A percentile compares a stretch with the other conserved stretches of the same genome.
These are phyloP conservation scores for Poronia punctata DNA, from an alignment of 495 filamentous ascomycete genomes.

Conservation along the genomic window DNA sequence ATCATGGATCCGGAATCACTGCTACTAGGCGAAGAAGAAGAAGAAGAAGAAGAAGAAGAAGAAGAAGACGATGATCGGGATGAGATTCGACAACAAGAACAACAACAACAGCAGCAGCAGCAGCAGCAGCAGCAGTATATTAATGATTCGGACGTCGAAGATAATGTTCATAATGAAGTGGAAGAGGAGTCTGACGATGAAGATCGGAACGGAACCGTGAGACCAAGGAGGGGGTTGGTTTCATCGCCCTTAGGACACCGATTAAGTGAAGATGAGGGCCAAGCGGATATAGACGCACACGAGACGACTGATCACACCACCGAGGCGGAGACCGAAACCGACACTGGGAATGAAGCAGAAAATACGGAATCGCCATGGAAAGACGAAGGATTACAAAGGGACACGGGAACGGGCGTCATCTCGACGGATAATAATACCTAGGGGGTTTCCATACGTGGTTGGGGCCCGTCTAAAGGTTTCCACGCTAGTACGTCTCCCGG, in stretches of 20 bases:
- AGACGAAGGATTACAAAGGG: constrained; percentile 10
- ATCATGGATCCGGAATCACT: constrained; percentile 35
- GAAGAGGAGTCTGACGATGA: constrained; percentile 12
- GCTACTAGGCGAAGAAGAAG: constrained; percentile 15
- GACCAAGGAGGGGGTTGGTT: constrained; percentile 11
- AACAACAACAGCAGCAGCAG: constrained; percentile 1
- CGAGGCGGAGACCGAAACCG: too few species aligned
- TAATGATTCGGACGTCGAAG: constrained; percentile 23
- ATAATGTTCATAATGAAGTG: constrained; percentile 4
- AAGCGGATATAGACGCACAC: constrained; percentile 1
- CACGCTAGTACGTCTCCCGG: too few species aligned
- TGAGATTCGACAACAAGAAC: background rate
- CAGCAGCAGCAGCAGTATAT: too few species aligned
- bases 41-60: constrained; percentile 4
- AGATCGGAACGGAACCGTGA: constrained; percentile 17
- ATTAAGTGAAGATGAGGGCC: constrained; percentile 3
- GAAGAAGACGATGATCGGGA: background rate
- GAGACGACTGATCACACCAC: too few species aligned
- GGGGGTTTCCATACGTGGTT: too few species aligned
- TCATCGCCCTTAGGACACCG: constrained; percentile 5
- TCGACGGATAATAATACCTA: constrained; percentile 1
- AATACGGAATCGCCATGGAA: constrained; percentile 19
- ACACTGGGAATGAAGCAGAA: constrained; percentile 5
- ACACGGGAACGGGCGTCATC: background rate
- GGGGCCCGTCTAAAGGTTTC: too few species aligned